Conservation (phyloP, 1,284 basidiomycete genomes). For the Macrocystidia cucumis region DNA sequence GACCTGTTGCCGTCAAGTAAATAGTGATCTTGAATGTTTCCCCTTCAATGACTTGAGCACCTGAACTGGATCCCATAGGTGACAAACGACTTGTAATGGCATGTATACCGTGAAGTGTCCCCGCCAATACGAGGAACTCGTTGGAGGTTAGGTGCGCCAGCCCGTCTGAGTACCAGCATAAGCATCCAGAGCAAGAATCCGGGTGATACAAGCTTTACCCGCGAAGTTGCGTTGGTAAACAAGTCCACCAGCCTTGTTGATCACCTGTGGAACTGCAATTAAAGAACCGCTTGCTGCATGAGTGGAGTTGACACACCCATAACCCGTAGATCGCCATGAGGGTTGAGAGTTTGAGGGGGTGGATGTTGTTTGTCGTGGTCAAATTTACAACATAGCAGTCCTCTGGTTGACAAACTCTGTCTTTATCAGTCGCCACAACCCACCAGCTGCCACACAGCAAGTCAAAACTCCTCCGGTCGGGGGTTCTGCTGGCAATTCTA, state of each 20-base stretch:
- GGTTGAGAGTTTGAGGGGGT: conserved; percentile 4
- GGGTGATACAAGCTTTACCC: no score
- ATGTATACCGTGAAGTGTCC: conserved; percentile 96
- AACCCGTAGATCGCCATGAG: conserved; percentile 72
- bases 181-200: conserved; percentile 5
- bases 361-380: no score
- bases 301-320: conserved; percentile 56
- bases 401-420: no score
- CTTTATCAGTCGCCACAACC: no score
- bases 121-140: conserved; percentile 94
- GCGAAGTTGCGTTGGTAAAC: conserved; percentile 91
- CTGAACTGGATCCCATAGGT: conserved; percentile 77
- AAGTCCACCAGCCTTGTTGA: conserved; percentile 97
- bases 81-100: conserved; percentile 93
- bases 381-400: no score
- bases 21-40: conserved; percentile 91
- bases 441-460: no score
- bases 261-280: conserved; percentile 51
- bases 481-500: no score
- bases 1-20: conserved; percentile 92
- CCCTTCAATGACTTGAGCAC: conserved; percentile 90
- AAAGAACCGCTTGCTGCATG: background rate
- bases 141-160: conserved; percentile 88
- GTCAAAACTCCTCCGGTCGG: no score
- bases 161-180: conserved; percentile 50